Evolutionary conservation across 2,329 filamentous ascomycete genomes (phyloP).

Genomic region (Arthrobotrys sinensis): DNA sequence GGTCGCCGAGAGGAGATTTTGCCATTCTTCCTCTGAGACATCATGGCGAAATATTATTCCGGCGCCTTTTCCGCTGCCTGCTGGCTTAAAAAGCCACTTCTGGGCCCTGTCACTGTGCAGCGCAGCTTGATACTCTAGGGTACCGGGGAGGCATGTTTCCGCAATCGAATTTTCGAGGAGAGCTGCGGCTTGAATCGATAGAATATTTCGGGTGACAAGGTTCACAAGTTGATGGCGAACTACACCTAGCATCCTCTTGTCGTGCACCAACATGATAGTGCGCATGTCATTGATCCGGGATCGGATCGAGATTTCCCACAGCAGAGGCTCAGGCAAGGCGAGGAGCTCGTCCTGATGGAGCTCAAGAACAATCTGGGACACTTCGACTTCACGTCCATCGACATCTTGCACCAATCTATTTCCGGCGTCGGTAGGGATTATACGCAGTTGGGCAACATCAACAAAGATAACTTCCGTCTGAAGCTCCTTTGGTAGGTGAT

Average conservation of each 20-base stretch:
- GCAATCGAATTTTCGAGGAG: slow-evolving; percentile 65
- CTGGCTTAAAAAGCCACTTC: slow-evolving; percentile 67
- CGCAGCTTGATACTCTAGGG: slow-evolving; percentile 63
- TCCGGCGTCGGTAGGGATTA: slow-evolving; percentile 4
- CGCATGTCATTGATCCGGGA: slow-evolving; percentile 68
- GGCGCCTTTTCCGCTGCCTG: slow-evolving; percentile 67
- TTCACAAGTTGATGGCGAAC: slow-evolving; percentile 66
- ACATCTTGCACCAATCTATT: slow-evolving; percentile 26
- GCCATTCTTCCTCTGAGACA: slow-evolving; percentile 65
- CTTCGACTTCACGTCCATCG: slow-evolving; percentile 62
- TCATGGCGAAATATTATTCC: slow-evolving; percentile 69
- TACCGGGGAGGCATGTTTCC: slow-evolving; percentile 66
- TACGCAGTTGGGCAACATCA: slow-evolving; percentile 62
- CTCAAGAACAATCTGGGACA: slow-evolving; percentile 68
- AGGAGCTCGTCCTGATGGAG: slow-evolving; percentile 68
- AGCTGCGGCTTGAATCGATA: slow-evolving; percentile 27
- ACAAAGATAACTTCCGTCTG: slow-evolving; percentile 53
- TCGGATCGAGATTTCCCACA: slow-evolving; percentile 67
- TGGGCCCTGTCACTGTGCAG: slow-evolving; percentile 60
- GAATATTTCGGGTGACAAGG: slow-evolving; percentile 56
- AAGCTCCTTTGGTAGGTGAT: slow-evolving; percentile 65
- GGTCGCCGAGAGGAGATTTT: not conserved
- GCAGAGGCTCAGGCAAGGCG: slow-evolving; percentile 65
- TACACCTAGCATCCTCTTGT: slow-evolving; percentile 69
- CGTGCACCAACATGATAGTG: slow-evolving; percentile 68